Evolutionary conservation across 2,329 filamentous ascomycete species (phyloP), one percentile per base, ranked within the genome.

Genomic region (Talaromyces sp.): DNA sequence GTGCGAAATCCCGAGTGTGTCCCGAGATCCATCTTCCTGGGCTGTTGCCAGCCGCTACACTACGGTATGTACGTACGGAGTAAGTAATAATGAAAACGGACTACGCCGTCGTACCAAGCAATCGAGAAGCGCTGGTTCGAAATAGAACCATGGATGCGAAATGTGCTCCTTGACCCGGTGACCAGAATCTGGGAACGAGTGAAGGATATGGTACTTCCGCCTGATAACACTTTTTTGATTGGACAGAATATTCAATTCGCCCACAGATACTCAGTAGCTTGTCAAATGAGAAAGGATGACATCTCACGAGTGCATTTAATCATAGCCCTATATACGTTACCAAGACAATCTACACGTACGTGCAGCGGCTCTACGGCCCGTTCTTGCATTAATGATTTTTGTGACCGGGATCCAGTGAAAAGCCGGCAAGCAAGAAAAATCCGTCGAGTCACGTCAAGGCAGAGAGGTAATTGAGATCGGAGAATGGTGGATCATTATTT

Each of bases 301-400:
- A 54, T 54, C 50, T 19, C 35, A 22, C 19, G n/a, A 35, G 49
- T 33, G 27, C 50, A 22, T 11, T 15, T 37, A 22, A 17, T 31
- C 19, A 37, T 56, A 56, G 52, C 52, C 52, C 52, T 56, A 56
- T 39, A 19, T 33, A 35, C 17, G 33, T 19, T 22, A 37, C 31
- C 37, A 56, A 56, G 31, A 22, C 39, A 56, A 56, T 39, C 52
- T 56, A 56, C 52, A 37, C n/a, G 11, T 56, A 41, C 54, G 43
- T 64, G 62, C 62, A 64, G 62, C 62, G 62, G 62, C 62, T 64
- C 60, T 54, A 45, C 56, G 62, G 62, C 54, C 62, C 62, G 62
- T 64, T 47, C 54, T 64, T 64, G 62, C 62, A 64, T 64, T 33
- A 59, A 59, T 43, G 13, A 13, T 27, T 35, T 39, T 56, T 56